These are phyloP conservation scores for Penicillium cataractarum DNA, from an alignment of 495 filamentous ascomycete species.

Conservation along the genomic window DNA sequence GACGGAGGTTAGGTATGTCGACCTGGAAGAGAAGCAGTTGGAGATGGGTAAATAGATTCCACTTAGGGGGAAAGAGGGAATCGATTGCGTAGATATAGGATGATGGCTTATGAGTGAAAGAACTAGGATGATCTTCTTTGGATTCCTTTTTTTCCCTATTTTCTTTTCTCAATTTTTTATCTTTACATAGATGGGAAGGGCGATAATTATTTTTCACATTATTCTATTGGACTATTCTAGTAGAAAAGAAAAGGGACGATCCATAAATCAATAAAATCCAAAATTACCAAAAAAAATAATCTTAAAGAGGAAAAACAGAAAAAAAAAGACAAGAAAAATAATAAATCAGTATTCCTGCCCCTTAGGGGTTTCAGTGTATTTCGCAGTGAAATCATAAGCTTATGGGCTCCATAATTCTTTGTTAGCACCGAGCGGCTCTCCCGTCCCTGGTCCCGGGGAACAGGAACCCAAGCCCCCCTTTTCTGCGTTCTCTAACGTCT, in stretches of 20 bases:
- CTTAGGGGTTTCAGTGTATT: neutral
- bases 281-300: slow-evolving; percentile 16
- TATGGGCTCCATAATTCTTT: slow-evolving; percentile 26
- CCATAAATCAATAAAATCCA: slow-evolving; percentile 11
- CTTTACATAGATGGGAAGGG: slow-evolving; percentile 12
- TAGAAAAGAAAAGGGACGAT: slow-evolving; percentile 16
- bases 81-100: slow-evolving; percentile 40
- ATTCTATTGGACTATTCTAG: slow-evolving; percentile 20
- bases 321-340: neutral
- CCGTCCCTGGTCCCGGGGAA: slow-evolving; percentile 40
- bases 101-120: slow-evolving; percentile 16
- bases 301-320: neutral
- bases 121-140: slow-evolving; percentile 19
- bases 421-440: slow-evolving; percentile 39
- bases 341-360: neutral
- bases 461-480: slow-evolving; percentile 33
- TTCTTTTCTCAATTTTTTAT: slow-evolving; percentile 12
- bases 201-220: slow-evolving; percentile 21
- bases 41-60: slow-evolving; percentile 26
- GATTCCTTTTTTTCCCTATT: slow-evolving; percentile 20
- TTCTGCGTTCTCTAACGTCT: slow-evolving; percentile 27
- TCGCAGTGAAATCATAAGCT: slow-evolving; percentile 13
- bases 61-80: slow-evolving; percentile 20
- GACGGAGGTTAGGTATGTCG: slow-evolving; percentile 16
- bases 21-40: slow-evolving; percentile 25